Base-by-base conservation (phyloP, 1,284 basidiomycete genomes). In the Trichosporon coremiiforme region DNA sequence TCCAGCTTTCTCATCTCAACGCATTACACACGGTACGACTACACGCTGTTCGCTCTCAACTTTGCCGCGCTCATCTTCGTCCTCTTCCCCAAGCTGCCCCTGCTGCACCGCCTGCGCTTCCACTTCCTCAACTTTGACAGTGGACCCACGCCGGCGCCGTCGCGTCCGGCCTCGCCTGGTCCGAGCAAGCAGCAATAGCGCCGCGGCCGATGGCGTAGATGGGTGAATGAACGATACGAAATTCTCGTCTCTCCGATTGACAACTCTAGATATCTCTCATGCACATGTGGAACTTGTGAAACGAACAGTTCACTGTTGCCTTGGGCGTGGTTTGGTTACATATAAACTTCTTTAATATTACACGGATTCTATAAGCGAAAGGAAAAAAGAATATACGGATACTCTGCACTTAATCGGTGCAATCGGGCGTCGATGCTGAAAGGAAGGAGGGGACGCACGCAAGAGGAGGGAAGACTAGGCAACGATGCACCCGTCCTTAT, bases 1-100 rank as follows among this genome's bases (percentile, higher is more conserved):
- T 60, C 22, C 76, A 97, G 95, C 41, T 99, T 99, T 85, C 87
- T 99, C 64, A 89, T 94, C 67, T 98, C 96, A 25, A 99, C 97
- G 0, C 96, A 99, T 82, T 99, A 98, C 86, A 98, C 96, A 64
- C 91, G 94, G 79, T 96, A 96, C 80, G 90, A 97, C 77, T 94
- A 93, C 22, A 92, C 90, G 87, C 82, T 97, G 53, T 99, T 99
- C 81, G 90, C 91, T 22, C 86, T 99, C 80, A 99, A 99, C 81
- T 87, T 99, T 74, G 86, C 89, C 2, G 92, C 93, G 0, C 88
- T 97, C 35, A 85, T 96, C 41, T 90, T 94, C 67, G 86, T 85
- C 10, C 88, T 99, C 65, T 90, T 98, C 77, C 95, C 97, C 63
- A 99, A 99, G 85, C 87, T 99, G n/a, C 96, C 96, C 35, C 64